phyloP scores from a whole-genome alignment of 2,329 filamentous ascomycete genomes.

The Neurospora sp. region DNA sequence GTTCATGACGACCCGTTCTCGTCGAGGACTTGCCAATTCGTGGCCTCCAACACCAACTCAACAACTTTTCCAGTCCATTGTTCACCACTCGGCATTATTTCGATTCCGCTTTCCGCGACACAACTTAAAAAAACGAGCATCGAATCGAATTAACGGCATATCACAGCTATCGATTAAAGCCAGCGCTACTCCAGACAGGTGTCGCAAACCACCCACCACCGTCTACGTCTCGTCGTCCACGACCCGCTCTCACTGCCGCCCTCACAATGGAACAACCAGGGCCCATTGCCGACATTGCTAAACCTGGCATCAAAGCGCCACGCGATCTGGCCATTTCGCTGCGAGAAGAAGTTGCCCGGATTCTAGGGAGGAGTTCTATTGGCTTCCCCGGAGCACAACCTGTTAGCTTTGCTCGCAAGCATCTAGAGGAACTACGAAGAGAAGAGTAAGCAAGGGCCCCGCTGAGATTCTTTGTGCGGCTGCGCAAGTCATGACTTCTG shows the following conservation, averaged over 20 bases:
- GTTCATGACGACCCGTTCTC: not conserved
- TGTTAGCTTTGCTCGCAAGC: constrained; percentile 76
- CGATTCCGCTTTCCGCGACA: not conserved
- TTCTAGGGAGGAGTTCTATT: constrained; percentile 60
- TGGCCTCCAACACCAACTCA: not conserved
- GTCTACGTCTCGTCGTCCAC: not conserved
- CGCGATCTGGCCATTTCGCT: constrained; percentile 51
- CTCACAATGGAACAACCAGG: constrained; percentile 10
- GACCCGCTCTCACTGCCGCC: not conserved
- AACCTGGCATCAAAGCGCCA: constrained; percentile 57
- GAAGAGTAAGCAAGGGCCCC: constrained; percentile 50
- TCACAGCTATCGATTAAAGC: not conserved
- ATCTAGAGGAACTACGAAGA: constrained; percentile 70
- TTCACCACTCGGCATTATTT: not conserved
- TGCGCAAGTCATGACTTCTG: not conserved
- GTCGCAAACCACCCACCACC: not conserved
- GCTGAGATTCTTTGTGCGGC: not conserved
- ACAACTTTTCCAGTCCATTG: not conserved
- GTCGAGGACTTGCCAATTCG: not conserved
- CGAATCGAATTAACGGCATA: not conserved
- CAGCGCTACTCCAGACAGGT: not conserved
- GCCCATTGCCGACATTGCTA: constrained; percentile 41
- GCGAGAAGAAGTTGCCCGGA: constrained; percentile 61
- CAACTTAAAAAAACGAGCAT: not conserved
- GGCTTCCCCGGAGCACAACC: constrained; percentile 88